Evolutionary conservation across 805 yeast species (phyloP).

Genomic region (Maudiozyma barnettii): DNA sequence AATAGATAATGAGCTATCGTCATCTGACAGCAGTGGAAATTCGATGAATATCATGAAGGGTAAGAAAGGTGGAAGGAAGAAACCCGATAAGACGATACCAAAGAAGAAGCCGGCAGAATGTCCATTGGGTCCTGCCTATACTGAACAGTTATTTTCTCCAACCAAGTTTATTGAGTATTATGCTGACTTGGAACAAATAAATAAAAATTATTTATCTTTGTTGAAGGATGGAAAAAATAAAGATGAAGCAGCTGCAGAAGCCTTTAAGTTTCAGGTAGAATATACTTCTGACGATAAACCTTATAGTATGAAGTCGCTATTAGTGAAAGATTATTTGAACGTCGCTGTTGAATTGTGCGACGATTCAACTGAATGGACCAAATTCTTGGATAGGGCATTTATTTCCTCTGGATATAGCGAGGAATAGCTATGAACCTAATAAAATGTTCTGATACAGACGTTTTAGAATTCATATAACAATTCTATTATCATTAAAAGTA

Average conservation of each 20-base stretch:
- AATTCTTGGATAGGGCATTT: slow-evolving; percentile 50
- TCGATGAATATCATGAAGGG: neutral
- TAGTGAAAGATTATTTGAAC: slow-evolving; percentile 55
- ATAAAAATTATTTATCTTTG: slow-evolving; percentile 35
- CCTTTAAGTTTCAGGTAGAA: slow-evolving; percentile 53
- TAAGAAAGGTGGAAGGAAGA: slow-evolving; percentile 14
- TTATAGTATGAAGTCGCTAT: slow-evolving; percentile 43
- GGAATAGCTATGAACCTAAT: neutral
- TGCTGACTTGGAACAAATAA: slow-evolving; percentile 48
- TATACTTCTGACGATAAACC: slow-evolving; percentile 56
- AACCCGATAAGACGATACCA: slow-evolving; percentile 52
- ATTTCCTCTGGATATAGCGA: slow-evolving; percentile 57
- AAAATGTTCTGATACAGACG: neutral
- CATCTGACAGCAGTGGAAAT: slow-evolving; percentile 6
- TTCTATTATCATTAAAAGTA: too few relatives aligned
- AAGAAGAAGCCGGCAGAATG: slow-evolving; percentile 43
- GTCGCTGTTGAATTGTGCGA: slow-evolving; percentile 46
- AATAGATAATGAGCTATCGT: slow-evolving; percentile 14
- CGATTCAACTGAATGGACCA: slow-evolving; percentile 46
- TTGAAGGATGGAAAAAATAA: slow-evolving; percentile 49
- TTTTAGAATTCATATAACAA: neutral
- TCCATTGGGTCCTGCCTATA: slow-evolving; percentile 68
- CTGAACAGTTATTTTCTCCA: slow-evolving; percentile 64
- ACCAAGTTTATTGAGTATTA: slow-evolving; percentile 63
- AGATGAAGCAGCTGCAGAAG: slow-evolving; percentile 38